Evolutionary conservation across 108 stramenopile species (phyloP).

Genomic region (Cylindrotheca fusiformis): DNA sequence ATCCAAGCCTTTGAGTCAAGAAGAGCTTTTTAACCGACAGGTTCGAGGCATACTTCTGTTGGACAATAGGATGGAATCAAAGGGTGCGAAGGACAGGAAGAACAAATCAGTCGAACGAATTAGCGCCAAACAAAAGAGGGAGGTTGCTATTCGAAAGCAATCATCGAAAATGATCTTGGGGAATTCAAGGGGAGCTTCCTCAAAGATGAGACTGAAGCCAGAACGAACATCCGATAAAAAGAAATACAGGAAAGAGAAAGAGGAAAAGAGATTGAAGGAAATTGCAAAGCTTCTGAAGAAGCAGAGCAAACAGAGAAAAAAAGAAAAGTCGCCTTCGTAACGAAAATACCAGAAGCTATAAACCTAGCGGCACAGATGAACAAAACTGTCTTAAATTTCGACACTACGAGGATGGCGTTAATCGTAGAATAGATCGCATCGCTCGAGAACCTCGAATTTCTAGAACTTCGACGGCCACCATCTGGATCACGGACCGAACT

Average conservation of each 20-base stretch:
- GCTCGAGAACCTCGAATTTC: slow-evolving; percentile 82
- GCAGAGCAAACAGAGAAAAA: background rate
- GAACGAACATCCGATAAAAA: slow-evolving; percentile 36
- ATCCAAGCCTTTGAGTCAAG: background rate
- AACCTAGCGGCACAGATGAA: background rate
- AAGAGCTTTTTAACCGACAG: slow-evolving; percentile 11
- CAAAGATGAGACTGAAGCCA: background rate
- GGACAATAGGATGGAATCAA: slow-evolving; percentile 20
- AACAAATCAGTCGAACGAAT: slow-evolving; percentile 2
- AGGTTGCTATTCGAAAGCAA: background rate
- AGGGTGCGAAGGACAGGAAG: slow-evolving; percentile 8
- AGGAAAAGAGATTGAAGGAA: slow-evolving; percentile 28
- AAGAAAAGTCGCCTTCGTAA: background rate
- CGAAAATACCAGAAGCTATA: background rate
- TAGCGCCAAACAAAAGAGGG: background rate
- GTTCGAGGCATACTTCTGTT: slow-evolving; percentile 9
- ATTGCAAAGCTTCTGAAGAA: slow-evolving; percentile 33
- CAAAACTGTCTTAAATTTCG: background rate
- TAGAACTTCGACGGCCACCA: slow-evolving; percentile 85
- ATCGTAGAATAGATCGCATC: slow-evolving; percentile 56
- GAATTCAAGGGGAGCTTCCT: slow-evolving; percentile 11
- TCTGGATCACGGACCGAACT: slow-evolving; percentile 62
- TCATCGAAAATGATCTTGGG: slow-evolving; percentile 15
- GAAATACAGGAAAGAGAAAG: slow-evolving; percentile 15
- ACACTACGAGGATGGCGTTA: slow-evolving; percentile 8